Percentiles rank a stretch among this genome's conserved stretches.
Evolutionary conservation across 257 asterid genomes (phyloP).

Genomic region (Fraxinus anomala): DNA sequence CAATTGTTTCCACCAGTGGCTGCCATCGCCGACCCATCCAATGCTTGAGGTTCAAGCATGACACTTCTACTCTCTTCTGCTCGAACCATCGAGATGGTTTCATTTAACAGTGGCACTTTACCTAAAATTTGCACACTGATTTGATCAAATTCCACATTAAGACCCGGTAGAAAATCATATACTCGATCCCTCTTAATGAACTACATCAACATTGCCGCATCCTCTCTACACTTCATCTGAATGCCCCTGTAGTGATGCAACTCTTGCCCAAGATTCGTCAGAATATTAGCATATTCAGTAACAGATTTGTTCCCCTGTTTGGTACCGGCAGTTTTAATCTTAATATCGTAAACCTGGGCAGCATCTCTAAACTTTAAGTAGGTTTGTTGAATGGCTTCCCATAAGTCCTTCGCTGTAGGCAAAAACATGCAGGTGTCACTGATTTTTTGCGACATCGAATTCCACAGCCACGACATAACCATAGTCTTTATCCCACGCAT

Average conservation of each 20-base stretch:
- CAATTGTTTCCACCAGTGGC: too few relatives aligned
- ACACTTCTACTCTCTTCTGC: not conserved
- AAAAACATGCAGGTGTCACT: conserved; percentile 9
- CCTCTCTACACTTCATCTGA: not conserved
- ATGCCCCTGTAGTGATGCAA: conserved; percentile 1
- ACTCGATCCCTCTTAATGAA: not conserved
- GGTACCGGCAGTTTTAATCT: not conserved
- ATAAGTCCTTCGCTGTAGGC: not conserved
- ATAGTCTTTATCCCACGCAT: not conserved
- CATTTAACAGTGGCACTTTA: not conserved
- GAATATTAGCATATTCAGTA: conserved; percentile 8
- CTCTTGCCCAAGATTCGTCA: conserved; percentile 9
- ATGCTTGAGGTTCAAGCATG: not conserved
- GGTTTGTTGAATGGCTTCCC: conserved; percentile 10
- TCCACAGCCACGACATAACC: conserved; percentile 9
- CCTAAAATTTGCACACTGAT: conserved; percentile 4
- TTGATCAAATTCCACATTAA: not conserved
- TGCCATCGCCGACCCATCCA: not conserved
- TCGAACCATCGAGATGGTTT: not conserved
- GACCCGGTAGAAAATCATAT: not conserved
- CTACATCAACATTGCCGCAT: not conserved
- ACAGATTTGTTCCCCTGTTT: not conserved
- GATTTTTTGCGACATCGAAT: conserved; percentile 3
- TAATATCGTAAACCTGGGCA: conserved; percentile 7
- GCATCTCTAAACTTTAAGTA: not conserved